Percentiles rank a stretch among this genome's conserved stretches.
Evolutionary conservation across 805 yeast genomes (phyloP).

Genomic region (Pichia deserticola): DNA sequence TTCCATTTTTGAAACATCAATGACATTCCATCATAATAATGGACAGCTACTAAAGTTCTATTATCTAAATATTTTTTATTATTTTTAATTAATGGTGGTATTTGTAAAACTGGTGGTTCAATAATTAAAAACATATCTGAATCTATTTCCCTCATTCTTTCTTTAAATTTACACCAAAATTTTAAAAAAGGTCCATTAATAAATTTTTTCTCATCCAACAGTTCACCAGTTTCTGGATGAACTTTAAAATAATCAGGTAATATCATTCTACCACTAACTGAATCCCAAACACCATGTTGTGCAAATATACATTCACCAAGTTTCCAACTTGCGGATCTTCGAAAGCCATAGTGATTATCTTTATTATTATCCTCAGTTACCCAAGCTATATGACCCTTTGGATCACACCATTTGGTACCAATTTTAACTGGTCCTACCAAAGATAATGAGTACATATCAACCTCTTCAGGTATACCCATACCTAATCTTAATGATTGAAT

Average conservation of each 20-base stretch:
- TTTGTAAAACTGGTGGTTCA: conserved; percentile 75
- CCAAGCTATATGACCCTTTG: conserved; percentile 69
- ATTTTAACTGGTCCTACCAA: conserved; percentile 69
- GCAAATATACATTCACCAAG: conserved; percentile 78
- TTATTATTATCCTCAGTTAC: conserved; percentile 35
- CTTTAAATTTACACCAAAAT: conserved; percentile 47
- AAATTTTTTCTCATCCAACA: conserved; percentile 46
- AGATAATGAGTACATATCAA: conserved; percentile 65
- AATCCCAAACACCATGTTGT: conserved; percentile 70
- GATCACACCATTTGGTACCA: conserved; percentile 52
- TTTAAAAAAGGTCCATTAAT: conserved; percentile 57
- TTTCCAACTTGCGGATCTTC: conserved; percentile 56
- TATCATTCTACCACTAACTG: conserved; percentile 32
- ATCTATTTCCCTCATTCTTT: conserved; percentile 39
- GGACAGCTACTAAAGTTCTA: conserved; percentile 73
- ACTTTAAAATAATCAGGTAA: conserved; percentile 45
- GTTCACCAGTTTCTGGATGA: conserved; percentile 32
- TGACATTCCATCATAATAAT: conserved; percentile 92
- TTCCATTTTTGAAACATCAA: conserved; percentile 91
- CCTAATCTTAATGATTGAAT: conserved; percentile 70
- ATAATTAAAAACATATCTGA: conserved; percentile 48
- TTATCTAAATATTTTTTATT: conserved; percentile 45
- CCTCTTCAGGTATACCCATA: conserved; percentile 61
- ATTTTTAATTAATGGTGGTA: conserved; percentile 61
- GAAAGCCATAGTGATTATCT: conserved; percentile 67